Evolutionary conservation across 1,284 basidiomycete genomes (phyloP).

Genomic region (Puccinia hordei): DNA sequence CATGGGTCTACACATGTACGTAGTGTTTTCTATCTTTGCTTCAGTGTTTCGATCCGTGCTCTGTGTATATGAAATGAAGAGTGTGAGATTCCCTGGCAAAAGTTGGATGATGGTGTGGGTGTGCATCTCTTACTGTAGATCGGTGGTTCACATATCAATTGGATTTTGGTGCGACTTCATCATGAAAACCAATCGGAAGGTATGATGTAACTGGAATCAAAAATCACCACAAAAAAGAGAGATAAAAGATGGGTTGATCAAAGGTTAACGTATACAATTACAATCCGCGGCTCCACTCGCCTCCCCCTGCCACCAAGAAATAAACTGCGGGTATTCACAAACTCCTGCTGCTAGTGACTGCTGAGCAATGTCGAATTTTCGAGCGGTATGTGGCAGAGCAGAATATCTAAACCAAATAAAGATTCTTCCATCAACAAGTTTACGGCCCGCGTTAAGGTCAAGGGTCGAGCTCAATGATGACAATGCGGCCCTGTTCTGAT

Average conservation of each 20-base stretch:
- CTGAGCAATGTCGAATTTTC: not conserved
- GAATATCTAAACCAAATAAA: not conserved
- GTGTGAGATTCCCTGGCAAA: not conserved
- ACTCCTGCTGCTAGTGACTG: no score
- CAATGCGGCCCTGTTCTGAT: not conserved
- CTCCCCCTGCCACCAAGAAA: not conserved
- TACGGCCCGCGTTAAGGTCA: not conserved
- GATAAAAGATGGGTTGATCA: not conserved
- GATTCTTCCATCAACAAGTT: not conserved
- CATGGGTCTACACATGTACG: no score
- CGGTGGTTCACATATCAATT: not conserved
- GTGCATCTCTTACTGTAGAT: not conserved
- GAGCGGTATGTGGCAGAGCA: not conserved
- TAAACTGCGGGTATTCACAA: not conserved
- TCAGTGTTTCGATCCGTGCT: no score
- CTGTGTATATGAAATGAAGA: not conserved
- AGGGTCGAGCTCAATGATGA: slow-evolving; percentile 8
- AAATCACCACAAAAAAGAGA: not conserved
- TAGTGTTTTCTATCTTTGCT: no score
- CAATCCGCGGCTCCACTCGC: not conserved
- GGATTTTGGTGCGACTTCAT: not conserved
- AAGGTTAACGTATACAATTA: not conserved
- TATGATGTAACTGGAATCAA: not conserved
- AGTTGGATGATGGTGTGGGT: not conserved
- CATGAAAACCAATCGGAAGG: not conserved